Conservation (phyloP, 2,329 filamentous ascomycete species). For the Mycosphaerella arachidis region DNA sequence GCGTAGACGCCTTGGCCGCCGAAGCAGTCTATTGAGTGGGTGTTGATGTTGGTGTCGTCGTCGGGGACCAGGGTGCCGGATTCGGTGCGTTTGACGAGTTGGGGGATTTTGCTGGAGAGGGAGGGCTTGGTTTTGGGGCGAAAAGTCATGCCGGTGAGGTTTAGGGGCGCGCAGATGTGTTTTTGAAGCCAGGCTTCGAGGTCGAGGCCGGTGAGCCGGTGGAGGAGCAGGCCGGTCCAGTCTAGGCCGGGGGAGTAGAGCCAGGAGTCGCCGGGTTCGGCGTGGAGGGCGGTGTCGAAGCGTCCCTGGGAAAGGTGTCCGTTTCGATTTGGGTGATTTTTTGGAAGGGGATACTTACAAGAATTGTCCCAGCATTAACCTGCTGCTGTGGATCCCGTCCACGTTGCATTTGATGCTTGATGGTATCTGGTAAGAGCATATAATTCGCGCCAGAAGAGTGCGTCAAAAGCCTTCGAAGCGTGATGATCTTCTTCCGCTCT, state of each 20-base stretch:
- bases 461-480: constrained; percentile 48
- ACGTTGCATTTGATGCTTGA: constrained; percentile 21
- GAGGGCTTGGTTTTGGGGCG: constrained; percentile 21
- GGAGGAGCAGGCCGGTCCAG: constrained; percentile 52
- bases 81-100: constrained; percentile 19
- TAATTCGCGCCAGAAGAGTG: constrained; percentile 51
- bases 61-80: constrained; percentile 21
- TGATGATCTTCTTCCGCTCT: constrained; percentile 42
- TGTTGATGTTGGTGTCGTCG: constrained; percentile 20
- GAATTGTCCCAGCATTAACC: constrained; percentile 32
- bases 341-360: constrained; percentile 18
- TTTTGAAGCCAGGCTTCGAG: constrained; percentile 39
- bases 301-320: constrained; percentile 19
- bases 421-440: constrained; percentile 39
- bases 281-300: constrained; percentile 45
- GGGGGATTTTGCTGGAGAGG: constrained; percentile 19
- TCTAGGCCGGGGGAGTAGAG: constrained; percentile 48
- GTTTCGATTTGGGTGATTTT: too few species aligned
- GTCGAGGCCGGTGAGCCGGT: constrained; percentile 40
- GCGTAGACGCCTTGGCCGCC: constrained; percentile 32
- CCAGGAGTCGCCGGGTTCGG: constrained; percentile 51
- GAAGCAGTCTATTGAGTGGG: constrained; percentile 29
- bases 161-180: constrained; percentile 45
- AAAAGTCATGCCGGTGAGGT: constrained; percentile 35
- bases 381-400: constrained; percentile 5